Evolutionary conservation across 345 rosid species (phyloP), one percentile per base, ranked within the genome.

Genomic region (Balakata baccata): DNA sequence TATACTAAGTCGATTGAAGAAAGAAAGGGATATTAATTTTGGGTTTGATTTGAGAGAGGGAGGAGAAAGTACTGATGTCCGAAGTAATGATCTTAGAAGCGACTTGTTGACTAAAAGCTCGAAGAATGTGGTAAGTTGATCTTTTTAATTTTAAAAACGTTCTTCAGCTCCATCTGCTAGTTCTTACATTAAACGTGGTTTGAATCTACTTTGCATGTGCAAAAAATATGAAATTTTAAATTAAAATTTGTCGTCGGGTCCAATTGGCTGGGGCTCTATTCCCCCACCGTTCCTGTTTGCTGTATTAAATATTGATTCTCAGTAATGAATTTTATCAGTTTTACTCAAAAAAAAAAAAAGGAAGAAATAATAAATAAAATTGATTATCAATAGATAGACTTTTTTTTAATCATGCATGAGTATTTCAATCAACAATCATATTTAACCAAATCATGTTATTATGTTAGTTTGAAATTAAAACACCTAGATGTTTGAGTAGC

Each of bases 1-100:
- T 59, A 89, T 95, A 77, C 80, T 95, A 75, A 86, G 77, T 57
- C 86, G 96, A 59, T 77, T 95, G 79, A 94, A 92, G 86, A 92
- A 84, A 81, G 94, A 95, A 79, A 87, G 98, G 86, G 87, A 86
- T 81, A 68, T 75, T 56, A 85, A 84, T 60, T 83, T 90, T 22
- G 93, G 94, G 75, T 68, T 87, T 69, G 84, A 81, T 80, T 83
- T 84, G 75, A 83, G 82, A 47, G 87, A 75, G 72, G 86, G 80
- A 80, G 87, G 71, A 57, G 83, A 64, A 57, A 75, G 9, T 72
- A 46, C 78, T 76, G 68, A 13, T 70, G 38, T 62, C 70, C 72
- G 72, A 57, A 61, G 75, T 78, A 74, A 71, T 76, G 68, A 69
- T 41, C 13, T 23, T 54, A 43, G 71, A 77, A 67, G 74, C 71